Evolutionary conservation across 1,284 basidiomycete species (phyloP), one percentile per base, ranked within the genome.

Genomic region (Kwoniella shivajii): DNA sequence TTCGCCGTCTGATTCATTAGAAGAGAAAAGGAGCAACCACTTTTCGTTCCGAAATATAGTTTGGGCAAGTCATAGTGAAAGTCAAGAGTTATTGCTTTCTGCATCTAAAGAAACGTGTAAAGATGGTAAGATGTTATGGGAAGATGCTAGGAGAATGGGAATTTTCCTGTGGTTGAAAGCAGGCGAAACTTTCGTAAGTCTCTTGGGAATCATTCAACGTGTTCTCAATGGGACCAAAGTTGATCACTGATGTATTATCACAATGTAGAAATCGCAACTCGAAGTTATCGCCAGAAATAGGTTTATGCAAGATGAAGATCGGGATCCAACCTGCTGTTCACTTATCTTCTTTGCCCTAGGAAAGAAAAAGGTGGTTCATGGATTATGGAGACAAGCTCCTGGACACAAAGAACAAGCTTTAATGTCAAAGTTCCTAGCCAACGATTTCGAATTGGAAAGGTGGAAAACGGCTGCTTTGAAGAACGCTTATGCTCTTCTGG

Each of bases 391-490:
- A 63, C 95, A 98, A 73, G 92, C 94, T 0, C 85, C 86, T 2
- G 95, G 93, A 83, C 94, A 99, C 69, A 89, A 86, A 60, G 96
- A 99, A 66, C 92, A 96, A 69, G 71, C 82, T 6, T 74, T 87
- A 58, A 99, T 95, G 94, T 82, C 97, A 52, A 92, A 89, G 68
- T 98, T 99, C 78, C 78, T 99, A 3, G 82, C 84, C 31, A 95
- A 99, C 69, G 90, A 99, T 76, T 99, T 99, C 69, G 82, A 82
- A 3, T 81, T 88, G 60, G 80, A 86, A 1, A 84, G 92, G 18
- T 98, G 95, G 95, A 86, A 86, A 61, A 92, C 90, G 14, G 94
- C 94, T 0, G 95, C 96, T 1, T 79, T 90, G 59, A 99, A 99
- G 82, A 99, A 99, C 73, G 96, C 96, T 1, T 99, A 89, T 78